A percentile compares a stretch with the other conserved stretches of the same genome.
phyloP scores from a whole-genome alignment of 163 green algal genomes.

The Chloromonas sp. region DNA sequence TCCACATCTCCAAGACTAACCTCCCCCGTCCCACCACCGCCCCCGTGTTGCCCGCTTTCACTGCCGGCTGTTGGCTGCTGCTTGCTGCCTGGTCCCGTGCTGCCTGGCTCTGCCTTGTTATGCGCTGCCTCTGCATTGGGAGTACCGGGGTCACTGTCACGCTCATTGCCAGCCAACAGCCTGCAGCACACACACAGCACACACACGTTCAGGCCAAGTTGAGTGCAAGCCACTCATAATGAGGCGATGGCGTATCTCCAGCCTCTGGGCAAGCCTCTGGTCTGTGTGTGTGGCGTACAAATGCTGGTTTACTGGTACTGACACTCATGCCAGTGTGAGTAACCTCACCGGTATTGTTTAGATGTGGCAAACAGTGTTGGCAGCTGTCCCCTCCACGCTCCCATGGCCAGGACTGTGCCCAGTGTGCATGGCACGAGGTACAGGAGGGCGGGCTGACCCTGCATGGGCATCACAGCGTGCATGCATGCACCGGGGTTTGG shows the following conservation, averaged over 20 bases:
- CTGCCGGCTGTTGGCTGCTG: too few relatives aligned
- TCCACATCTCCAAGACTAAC: background rate
- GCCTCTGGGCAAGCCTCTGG: too few relatives aligned
- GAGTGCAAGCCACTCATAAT: too few relatives aligned
- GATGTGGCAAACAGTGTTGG: background rate
- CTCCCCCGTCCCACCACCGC: background rate
- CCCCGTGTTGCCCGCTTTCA: too few relatives aligned
- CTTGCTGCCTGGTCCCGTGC: background rate
- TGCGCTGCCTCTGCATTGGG: background rate
- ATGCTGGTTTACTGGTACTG: background rate
- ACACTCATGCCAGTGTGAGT: background rate
- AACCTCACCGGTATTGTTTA: background rate
- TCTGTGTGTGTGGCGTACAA: too few relatives aligned
- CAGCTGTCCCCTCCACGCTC: conserved; percentile 36
- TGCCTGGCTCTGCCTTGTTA: background rate
- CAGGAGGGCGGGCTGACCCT: conserved; percentile 82
- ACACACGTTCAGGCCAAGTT: too few relatives aligned
- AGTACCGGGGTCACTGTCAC: background rate
- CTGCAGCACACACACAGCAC: background rate
- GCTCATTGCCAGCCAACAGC: background rate
- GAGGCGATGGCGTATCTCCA: too few relatives aligned
- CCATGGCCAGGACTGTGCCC: conserved; percentile 42
- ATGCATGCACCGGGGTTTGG: too few relatives aligned
- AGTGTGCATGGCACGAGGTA: conserved; percentile 87
- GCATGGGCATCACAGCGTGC: background rate